Conservation (phyloP, 2,329 filamentous ascomycete genomes). For the Xylaria sp. region DNA sequence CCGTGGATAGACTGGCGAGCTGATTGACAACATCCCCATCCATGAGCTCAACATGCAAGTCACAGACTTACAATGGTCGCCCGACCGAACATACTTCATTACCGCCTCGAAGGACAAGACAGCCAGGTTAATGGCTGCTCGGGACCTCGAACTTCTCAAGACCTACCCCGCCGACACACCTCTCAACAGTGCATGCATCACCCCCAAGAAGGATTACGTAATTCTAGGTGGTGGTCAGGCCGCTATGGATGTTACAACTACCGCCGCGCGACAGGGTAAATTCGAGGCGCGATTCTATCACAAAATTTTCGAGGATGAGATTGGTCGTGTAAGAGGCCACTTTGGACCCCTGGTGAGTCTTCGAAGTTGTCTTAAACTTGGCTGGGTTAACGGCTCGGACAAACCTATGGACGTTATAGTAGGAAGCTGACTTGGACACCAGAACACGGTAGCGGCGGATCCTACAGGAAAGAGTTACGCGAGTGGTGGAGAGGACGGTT, state of each 20-base stretch:
- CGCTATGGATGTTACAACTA: constrained; percentile 98
- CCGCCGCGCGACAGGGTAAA: constrained; percentile 92
- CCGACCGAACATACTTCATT: constrained; percentile 97
- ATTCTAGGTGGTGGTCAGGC: constrained; percentile 98
- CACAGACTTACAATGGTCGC: constrained; percentile 93
- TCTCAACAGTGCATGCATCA: constrained; percentile 94
- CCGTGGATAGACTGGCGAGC: constrained; percentile 73
- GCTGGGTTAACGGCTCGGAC: neutral
- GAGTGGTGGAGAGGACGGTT: constrained; percentile 96
- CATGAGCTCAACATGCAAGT: constrained; percentile 87
- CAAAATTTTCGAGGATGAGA: constrained; percentile 99
- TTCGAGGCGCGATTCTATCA: constrained; percentile 99
- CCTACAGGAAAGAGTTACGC: constrained; percentile 93
- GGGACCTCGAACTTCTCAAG: constrained; percentile 91
- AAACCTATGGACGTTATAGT: neutral
- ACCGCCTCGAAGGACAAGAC: constrained; percentile 98
- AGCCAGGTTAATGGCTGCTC: constrained; percentile 82
- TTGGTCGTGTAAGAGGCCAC: constrained; percentile 94
- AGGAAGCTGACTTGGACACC: constrained; percentile 23
- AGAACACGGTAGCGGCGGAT: constrained; percentile 93
- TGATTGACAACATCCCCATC: constrained; percentile 80
- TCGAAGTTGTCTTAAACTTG: neutral
- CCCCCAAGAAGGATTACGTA: constrained; percentile 95
- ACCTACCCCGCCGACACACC: constrained; percentile 92
- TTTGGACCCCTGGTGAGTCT: constrained; percentile 80